Percentiles rank a stretch among this genome's conserved stretches.
These are phyloP conservation scores for Suillus hirtellus DNA, from an alignment of 768 basidiomycete genomes.

Conservation along the genomic window DNA sequence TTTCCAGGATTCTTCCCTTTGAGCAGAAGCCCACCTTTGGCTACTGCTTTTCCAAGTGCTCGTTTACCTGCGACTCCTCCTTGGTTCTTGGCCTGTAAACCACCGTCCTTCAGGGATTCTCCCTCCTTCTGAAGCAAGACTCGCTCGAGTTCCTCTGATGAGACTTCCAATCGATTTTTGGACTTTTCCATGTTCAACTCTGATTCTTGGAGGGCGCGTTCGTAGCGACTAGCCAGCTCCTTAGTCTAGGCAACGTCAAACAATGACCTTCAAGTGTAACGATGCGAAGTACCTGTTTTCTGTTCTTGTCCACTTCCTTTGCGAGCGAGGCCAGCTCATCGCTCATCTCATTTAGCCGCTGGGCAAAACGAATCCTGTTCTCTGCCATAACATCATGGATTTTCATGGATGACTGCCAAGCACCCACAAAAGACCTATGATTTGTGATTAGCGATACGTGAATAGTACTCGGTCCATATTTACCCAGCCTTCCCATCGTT, in stretches of 20 bases:
- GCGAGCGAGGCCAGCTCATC: conserved; percentile 85
- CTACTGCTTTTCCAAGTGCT: conserved; percentile 87
- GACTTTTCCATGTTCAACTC: conserved; percentile 86
- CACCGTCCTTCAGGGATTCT: conserved; percentile 84
- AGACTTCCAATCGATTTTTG: conserved; percentile 81
- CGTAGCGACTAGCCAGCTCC: conserved; percentile 86
- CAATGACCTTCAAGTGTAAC: conserved; percentile 3
- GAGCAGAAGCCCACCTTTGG: conserved; percentile 84
- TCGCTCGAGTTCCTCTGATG: conserved; percentile 93
- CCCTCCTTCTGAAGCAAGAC: conserved; percentile 94
- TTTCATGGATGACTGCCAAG: conserved; percentile 86
- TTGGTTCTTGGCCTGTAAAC: conserved; percentile 60
- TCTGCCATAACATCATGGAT: conserved; percentile 91
- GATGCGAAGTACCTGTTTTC: conserved; percentile 67
- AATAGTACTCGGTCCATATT: conserved; percentile 15
- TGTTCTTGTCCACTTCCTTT: conserved; percentile 92
- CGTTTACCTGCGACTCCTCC: conserved; percentile 70
- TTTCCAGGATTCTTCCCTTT: conserved; percentile 94
- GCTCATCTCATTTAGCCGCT: conserved; percentile 92
- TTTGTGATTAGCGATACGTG: conserved; percentile 25
- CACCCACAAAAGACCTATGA: conserved; percentile 60
- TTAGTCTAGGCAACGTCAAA: conserved; percentile 63
- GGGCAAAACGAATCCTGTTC: conserved; percentile 82
- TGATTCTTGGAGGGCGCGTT: conserved; percentile 85
- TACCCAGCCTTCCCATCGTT: conserved; percentile 96